Base-by-base conservation (phyloP, 1,139 yeast genomes). In the Lodderomyces elongisporus region DNA sequence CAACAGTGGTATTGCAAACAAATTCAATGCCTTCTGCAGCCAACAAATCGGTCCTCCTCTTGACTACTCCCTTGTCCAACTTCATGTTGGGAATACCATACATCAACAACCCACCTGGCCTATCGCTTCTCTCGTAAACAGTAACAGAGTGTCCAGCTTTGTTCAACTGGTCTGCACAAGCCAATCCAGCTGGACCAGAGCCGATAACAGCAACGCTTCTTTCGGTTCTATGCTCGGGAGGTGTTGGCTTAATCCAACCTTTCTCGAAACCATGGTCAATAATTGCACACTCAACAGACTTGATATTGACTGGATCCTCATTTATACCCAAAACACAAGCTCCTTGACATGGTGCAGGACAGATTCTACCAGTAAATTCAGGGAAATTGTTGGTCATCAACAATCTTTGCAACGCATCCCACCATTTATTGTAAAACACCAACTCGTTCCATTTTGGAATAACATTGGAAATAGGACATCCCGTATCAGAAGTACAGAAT, bases 81-180 rank as follows among this genome's bases (percentile, higher is more conserved):
- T 91, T 91, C 98, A 91, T 91, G 71, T 91, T 91, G 51, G 98
- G 98, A 64, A 91, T 91, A 76, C 98, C 98, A 60, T 91, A 91
- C 97, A 91, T 91, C 66, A 91, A 65, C 56, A 91, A 73, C 37
- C 98, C 98, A 70, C 98, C 98, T 38, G 93, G 83, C 60, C 96
- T 78, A 63, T 91, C 96, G 38, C 91, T 72, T 60, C 97, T 80
- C 66, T 91, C 98, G 58, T 81, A 89, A 33, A 91, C 91, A 29
- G 91, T 85, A 35, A 91, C 96, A 17, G 56, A 51, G 62, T 91
- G 98, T 37, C 98, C 98, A 27, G 97, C 96, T 56, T 80, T 83
- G 73, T 91, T 91, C 58, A 91, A 77, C 67, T 89, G 97, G 58
- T 89, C 97, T 42, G 97, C 97, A 56, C 89, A 79, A 30, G 98